A percentile compares a stretch with the other conserved stretches of the same genome.
Conservation (phyloP, 2,329 filamentous ascomycete genomes). For the Proliferodiscus dingleyae region DNA sequence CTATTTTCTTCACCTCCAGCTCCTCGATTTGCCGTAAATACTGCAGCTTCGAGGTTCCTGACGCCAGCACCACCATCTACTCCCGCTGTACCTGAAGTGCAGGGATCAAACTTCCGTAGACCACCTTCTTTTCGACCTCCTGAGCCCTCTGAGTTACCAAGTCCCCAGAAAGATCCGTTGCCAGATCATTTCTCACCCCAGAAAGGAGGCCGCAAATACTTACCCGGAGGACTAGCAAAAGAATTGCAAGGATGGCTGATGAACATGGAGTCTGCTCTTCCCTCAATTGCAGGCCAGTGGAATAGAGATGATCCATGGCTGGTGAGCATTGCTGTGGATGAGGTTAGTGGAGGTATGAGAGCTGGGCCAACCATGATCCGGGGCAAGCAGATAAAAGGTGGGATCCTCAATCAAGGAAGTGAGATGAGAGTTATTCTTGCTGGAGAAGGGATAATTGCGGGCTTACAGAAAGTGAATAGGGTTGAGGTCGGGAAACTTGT, state of each 20-base stretch:
- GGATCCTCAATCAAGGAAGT: conserved; percentile 17
- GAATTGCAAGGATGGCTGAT: conserved; percentile 47
- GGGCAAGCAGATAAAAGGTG: conserved; percentile 17
- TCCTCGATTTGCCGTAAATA: conserved; percentile 13
- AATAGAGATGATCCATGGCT: conserved; percentile 26
- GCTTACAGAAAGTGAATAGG: conserved; percentile 23
- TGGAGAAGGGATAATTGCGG: conserved; percentile 25
- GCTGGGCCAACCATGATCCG: conserved; percentile 28
- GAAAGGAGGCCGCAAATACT: conserved; percentile 43
- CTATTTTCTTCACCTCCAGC: conserved; percentile 22
- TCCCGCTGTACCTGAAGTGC: conserved; percentile 1
- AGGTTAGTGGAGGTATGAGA: conserved; percentile 20
- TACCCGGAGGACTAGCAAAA: conserved; percentile 44
- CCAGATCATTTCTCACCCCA: conserved; percentile 51
- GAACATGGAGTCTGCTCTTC: conserved; percentile 32
- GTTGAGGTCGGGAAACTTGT: conserved; percentile 24
- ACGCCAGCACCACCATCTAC: conserved; percentile 20
- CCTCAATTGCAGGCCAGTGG: conserved; percentile 4
- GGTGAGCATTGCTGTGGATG: conserved; percentile 27
- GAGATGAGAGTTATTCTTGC: conserved; percentile 28
- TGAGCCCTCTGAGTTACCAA: conserved; percentile 16
- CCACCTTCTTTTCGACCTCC: conserved; percentile 31
- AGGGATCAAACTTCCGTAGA: conserved; percentile 25
- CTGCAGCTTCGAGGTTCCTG: conserved; percentile 28
- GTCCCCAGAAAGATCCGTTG: conserved; percentile 32